Evolutionary conservation across 306 rosid genomes (phyloP).

Genomic region (Sicyos edulis): DNA sequence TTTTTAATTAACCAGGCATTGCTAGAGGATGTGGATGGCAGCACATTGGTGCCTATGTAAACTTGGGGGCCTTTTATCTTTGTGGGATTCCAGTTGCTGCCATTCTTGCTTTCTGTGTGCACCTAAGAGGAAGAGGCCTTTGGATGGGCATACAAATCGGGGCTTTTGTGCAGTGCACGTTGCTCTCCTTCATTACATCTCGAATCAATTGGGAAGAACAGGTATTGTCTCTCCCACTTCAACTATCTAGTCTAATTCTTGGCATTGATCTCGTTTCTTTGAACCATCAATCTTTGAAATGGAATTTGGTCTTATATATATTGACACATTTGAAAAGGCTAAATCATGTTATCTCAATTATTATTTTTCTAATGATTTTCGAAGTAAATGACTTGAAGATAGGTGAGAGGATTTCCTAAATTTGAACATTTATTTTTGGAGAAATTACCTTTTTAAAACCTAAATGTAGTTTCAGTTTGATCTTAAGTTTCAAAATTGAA

Average conservation of each 20-base stretch:
- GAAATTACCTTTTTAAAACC: no score
- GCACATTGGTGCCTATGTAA: slow-evolving; percentile 57
- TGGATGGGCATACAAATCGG: slow-evolving; percentile 69
- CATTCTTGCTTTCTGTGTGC: slow-evolving; percentile 38
- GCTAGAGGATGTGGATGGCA: slow-evolving; percentile 89
- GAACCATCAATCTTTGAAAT: no score
- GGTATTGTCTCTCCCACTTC: slow-evolving; percentile 26
- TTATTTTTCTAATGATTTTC: no score
- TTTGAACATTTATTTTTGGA: no score
- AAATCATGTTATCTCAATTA: no score
- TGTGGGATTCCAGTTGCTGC: slow-evolving; percentile 68
- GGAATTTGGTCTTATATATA: no score
- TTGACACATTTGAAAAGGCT: no score
- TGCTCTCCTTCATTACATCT: slow-evolving; percentile 42
- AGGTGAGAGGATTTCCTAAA: no score
- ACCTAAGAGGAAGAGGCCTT: slow-evolving; percentile 53
- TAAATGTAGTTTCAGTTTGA: no score
- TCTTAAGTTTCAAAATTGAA: no score
- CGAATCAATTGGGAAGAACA: slow-evolving; percentile 55
- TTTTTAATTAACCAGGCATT: slow-evolving; percentile 43
- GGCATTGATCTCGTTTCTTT: not conserved
- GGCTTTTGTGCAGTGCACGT: slow-evolving; percentile 33
- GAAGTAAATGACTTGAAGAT: no score
- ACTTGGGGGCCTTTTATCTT: slow-evolving; percentile 59
- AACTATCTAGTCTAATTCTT: not conserved